These are phyloP conservation scores for Physcomitrellopsis africana DNA, from an alignment of 225 moss, liverwort and hornwort species.

Conservation along the genomic window DNA sequence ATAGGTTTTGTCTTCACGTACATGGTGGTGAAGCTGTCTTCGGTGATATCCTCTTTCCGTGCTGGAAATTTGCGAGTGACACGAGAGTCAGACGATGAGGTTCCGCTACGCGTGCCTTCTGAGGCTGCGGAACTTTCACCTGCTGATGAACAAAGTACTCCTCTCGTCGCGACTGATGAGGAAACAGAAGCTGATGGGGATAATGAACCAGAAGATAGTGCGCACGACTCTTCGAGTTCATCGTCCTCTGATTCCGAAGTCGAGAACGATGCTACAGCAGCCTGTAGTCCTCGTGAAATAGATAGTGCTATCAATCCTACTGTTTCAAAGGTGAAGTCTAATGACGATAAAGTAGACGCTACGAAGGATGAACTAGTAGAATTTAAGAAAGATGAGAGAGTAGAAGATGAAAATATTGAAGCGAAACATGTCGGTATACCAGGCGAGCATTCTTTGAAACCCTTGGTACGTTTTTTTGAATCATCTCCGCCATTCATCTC, in stretches of 20 bases:
- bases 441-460: slow-evolving; percentile 40
- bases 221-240: slow-evolving; percentile 23
- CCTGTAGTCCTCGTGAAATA: slow-evolving; percentile 34
- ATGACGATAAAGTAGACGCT: slow-evolving; percentile 16
- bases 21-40: slow-evolving; percentile 86
- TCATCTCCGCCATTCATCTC: slow-evolving; percentile 7
- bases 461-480: slow-evolving; percentile 27
- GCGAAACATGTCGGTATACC: slow-evolving; percentile 15
- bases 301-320: slow-evolving; percentile 22
- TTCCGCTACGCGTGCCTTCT: slow-evolving; percentile 23
- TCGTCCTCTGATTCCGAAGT: slow-evolving; percentile 44
- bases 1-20: slow-evolving; percentile 83
- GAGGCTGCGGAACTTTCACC: slow-evolving; percentile 23
- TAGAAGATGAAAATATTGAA: slow-evolving; percentile 24
- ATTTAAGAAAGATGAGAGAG: slow-evolving; percentile 24
- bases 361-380: slow-evolving; percentile 20
- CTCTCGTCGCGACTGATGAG: slow-evolving; percentile 38
- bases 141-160: slow-evolving; percentile 31
- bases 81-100: slow-evolving; percentile 44
- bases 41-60: slow-evolving; percentile 80
- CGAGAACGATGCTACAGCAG: slow-evolving; percentile 17
- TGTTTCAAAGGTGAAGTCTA: slow-evolving; percentile 22
- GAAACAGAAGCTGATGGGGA: slow-evolving; percentile 50
- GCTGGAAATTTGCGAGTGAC: slow-evolving; percentile 70
- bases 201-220: slow-evolving; percentile 40